phyloP scores from a whole-genome alignment of 805 yeast genomes.

The Ogataea zsoltii region DNA sequence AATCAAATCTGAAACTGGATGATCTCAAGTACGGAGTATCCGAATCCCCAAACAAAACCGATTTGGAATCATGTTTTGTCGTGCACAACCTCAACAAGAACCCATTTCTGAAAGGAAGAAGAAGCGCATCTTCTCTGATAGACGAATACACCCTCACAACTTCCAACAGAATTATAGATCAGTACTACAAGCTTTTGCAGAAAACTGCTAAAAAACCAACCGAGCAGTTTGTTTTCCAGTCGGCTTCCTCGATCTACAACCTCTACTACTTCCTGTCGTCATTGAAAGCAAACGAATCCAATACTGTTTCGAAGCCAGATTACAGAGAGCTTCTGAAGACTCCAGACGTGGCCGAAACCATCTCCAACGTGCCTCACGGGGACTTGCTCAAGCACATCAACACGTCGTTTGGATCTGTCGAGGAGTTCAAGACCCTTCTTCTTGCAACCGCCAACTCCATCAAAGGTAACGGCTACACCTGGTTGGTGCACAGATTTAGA shows the following conservation, averaged over 20 bases:
- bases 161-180: slow-evolving; percentile 30
- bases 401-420: slow-evolving; percentile 71
- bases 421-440: slow-evolving; percentile 72
- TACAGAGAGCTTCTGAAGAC: slow-evolving; percentile 39
- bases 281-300: slow-evolving; percentile 30
- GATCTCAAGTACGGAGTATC: slow-evolving; percentile 41
- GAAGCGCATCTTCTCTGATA: slow-evolving; percentile 16
- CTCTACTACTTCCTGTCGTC: slow-evolving; percentile 50
- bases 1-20: slow-evolving; percentile 40
- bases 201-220: slow-evolving; percentile 47
- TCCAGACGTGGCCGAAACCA: slow-evolving; percentile 33
- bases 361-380: slow-evolving; percentile 24
- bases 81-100: slow-evolving; percentile 15
- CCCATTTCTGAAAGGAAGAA: slow-evolving; percentile 21
- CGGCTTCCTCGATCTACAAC: slow-evolving; percentile 49
- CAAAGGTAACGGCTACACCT: slow-evolving; percentile 88
- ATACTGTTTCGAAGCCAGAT: slow-evolving; percentile 25
- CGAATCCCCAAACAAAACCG: slow-evolving; percentile 31
- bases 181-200: slow-evolving; percentile 38
- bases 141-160: slow-evolving; percentile 25
- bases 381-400: slow-evolving; percentile 48
- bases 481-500: slow-evolving; percentile 71
- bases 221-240: slow-evolving; percentile 43
- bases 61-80: slow-evolving; percentile 28
- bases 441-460: slow-evolving; percentile 68